Base-by-base conservation (phyloP, 2,329 filamentous ascomycete species). In the Septoria linicola region DNA sequence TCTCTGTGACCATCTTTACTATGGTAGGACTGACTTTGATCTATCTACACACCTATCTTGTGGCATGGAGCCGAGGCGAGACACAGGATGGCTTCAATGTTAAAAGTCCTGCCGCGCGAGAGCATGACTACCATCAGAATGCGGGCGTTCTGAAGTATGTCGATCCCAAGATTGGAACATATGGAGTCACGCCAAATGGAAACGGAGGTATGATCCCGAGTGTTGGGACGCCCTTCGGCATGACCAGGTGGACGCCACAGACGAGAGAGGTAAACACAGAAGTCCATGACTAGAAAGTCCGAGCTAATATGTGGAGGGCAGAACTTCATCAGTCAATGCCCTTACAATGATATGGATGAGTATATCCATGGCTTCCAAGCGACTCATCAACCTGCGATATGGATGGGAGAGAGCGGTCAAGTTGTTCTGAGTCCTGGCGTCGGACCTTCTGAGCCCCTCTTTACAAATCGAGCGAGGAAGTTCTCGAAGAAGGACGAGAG, bases 181-280 rank as follows among this genome's bases (percentile, higher is more conserved):
- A 61, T 41, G 65, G 65, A 4, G 37, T 61, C 11, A 66, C 63
- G 8, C 66, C 66, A 2, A 68, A 67, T 49, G 63, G 63, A 20
- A 67, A 68, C 44, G 65, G 66, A 7, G 66, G 66, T 13, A 68
- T 67, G 65, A 62, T 67, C 14, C 66, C 66, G 7, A 63, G 59
- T 35, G 60, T 74, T 8, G 67, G 67, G 2, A 63, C 67, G 31
- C 72, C 72, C 2, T 74, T 77, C 49, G 74, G 70, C n/a, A 77
- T 76, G 74, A 77, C 75, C 6, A 68, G 75, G n/a, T 78, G 75
- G 75, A 76, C 74, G 8, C 69, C 74, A 3, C 74, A 77, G 60
- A 76, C 74, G 4, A 54, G 65, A 35, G 64, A 66, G 39, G 58
- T 60, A 14, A n/a, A 14, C 14, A 36, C n/a, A n/a, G n/a, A n/a